phyloP scores from a whole-genome alignment of 2,329 filamentous ascomycete genomes.

The Metarhizium sp. region DNA sequence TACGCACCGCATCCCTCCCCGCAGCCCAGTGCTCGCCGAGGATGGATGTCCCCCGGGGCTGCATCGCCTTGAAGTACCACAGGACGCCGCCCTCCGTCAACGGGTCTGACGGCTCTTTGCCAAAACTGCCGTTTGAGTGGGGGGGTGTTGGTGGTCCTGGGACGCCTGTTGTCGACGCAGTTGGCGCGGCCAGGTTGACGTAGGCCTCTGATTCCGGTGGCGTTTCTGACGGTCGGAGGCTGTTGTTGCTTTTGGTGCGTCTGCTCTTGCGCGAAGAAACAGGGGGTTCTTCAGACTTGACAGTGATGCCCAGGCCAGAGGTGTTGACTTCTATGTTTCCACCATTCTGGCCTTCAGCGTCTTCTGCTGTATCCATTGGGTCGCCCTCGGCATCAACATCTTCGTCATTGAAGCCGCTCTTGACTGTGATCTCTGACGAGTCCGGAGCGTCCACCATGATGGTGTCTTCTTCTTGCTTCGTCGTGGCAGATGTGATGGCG shows the following conservation, averaged over 20 bases:
- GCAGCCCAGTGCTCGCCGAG: slow-evolving; percentile 57
- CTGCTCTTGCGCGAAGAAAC: slow-evolving; percentile 16
- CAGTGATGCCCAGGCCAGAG: slow-evolving; percentile 22
- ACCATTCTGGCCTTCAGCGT: slow-evolving; percentile 23
- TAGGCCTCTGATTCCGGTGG: slow-evolving; percentile 41
- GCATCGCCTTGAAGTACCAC: slow-evolving; percentile 80
- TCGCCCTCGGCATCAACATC: slow-evolving; percentile 21
- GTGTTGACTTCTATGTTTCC: slow-evolving; percentile 39
- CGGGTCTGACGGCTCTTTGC: slow-evolving; percentile 38
- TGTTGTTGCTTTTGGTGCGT: slow-evolving; percentile 12
- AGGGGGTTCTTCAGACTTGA: slow-evolving; percentile 6
- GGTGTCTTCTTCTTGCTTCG: slow-evolving; percentile 31
- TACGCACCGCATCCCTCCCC: slow-evolving; percentile 55
- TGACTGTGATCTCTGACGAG: slow-evolving; percentile 37
- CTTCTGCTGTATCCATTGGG: slow-evolving; percentile 26
- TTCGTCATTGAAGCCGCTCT: slow-evolving; percentile 16
- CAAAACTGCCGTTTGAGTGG: slow-evolving; percentile 51
- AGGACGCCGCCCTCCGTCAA: slow-evolving; percentile 69
- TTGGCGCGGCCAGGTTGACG: slow-evolving; percentile 16
- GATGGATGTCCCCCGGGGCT: slow-evolving; percentile 70
- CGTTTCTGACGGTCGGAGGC: slow-evolving; percentile 26
- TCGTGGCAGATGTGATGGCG: slow-evolving; percentile 26
- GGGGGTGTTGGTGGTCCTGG: slow-evolving; percentile 55
- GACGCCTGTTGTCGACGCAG: slow-evolving; percentile 14
- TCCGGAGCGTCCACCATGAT: slow-evolving; percentile 42